Evolutionary conservation across 768 basidiomycete species (phyloP).

Genomic region (Suillus americanus): DNA sequence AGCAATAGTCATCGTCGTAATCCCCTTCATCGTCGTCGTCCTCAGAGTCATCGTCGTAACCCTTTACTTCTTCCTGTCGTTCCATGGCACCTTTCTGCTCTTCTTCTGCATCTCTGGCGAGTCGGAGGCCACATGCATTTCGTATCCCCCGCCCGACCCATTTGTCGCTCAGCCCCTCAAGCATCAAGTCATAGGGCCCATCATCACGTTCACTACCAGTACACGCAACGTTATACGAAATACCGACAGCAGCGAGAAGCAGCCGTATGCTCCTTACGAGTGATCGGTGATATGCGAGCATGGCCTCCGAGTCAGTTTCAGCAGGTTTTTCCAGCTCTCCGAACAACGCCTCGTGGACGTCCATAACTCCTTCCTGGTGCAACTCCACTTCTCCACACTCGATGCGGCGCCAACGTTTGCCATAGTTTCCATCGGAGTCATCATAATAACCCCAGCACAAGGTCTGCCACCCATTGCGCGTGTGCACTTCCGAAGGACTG

Average conservation of each 20-base stretch:
- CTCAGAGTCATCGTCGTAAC: not conserved
- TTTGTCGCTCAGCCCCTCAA: not conserved
- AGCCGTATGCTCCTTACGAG: not conserved
- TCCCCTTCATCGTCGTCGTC: not conserved
- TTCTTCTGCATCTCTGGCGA: constrained; percentile 1
- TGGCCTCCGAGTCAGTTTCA: not conserved
- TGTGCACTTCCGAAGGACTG: not conserved
- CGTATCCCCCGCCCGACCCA: constrained; percentile 11
- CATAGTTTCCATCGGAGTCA: not conserved
- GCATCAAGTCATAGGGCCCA: not conserved
- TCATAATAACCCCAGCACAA: not conserved
- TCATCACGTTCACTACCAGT: not conserved
- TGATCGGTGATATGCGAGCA: not conserved
- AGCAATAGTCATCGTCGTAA: not conserved
- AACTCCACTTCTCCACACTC: not conserved
- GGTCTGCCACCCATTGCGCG: not conserved
- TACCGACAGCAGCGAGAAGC: not conserved
- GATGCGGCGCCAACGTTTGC: not conserved
- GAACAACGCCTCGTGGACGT: not conserved
- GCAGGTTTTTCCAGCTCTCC: not conserved
- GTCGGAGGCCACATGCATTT: constrained; percentile 16
- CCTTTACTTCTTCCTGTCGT: not conserved
- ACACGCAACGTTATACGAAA: not conserved
- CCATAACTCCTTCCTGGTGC: not conserved
- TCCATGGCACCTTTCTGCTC: not conserved